These are phyloP conservation scores for Scutellaria baicalensis DNA, from an alignment of 257 asterid species.

Conservation along the genomic window DNA sequence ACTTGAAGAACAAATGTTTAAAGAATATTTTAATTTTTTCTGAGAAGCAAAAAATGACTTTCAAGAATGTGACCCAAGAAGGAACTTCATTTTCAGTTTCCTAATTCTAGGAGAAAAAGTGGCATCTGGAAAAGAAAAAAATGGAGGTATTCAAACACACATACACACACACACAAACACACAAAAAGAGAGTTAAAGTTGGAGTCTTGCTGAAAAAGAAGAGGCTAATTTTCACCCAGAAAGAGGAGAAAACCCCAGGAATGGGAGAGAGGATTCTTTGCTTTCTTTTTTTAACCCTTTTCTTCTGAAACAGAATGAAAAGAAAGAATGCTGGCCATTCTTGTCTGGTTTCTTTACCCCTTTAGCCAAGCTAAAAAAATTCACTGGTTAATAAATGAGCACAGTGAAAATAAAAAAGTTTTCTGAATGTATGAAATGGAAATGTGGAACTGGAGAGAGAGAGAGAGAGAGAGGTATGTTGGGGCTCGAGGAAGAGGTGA, in stretches of 20 bases:
- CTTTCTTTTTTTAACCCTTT: not conserved
- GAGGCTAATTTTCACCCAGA: not conserved
- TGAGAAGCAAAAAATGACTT: conserved; percentile 19
- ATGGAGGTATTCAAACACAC: not conserved
- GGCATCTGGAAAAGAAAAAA: conserved; percentile 14
- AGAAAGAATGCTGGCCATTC: conserved; percentile 16
- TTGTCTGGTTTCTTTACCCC: not conserved
- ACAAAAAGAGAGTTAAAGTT: conserved; percentile 12
- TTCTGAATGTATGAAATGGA: not conserved
- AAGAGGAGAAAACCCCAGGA: conserved; percentile 10
- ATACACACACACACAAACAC: conserved; percentile 10
- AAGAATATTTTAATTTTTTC: conserved; percentile 8
- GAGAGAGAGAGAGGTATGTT: conserved; percentile 18
- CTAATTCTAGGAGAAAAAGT: not conserved
- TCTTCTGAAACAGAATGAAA: conserved; percentile 18
- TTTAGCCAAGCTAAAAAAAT: not conserved
- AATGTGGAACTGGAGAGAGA: not conserved
- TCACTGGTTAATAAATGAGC: not conserved
- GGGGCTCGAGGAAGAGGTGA: conserved; percentile 80
- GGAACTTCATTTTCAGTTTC: conserved; percentile 17
- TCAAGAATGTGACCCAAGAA: conserved; percentile 21
- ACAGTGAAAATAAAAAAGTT: not conserved
- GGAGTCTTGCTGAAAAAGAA: not conserved
- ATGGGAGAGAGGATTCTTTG: not conserved
- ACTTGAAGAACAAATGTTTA: conserved; percentile 2